Percentiles rank a stretch among this genome's conserved stretches.
These are phyloP conservation scores for Leishmania aethiopica DNA, from an alignment of 208 protist species.

Conservation along the genomic window DNA sequence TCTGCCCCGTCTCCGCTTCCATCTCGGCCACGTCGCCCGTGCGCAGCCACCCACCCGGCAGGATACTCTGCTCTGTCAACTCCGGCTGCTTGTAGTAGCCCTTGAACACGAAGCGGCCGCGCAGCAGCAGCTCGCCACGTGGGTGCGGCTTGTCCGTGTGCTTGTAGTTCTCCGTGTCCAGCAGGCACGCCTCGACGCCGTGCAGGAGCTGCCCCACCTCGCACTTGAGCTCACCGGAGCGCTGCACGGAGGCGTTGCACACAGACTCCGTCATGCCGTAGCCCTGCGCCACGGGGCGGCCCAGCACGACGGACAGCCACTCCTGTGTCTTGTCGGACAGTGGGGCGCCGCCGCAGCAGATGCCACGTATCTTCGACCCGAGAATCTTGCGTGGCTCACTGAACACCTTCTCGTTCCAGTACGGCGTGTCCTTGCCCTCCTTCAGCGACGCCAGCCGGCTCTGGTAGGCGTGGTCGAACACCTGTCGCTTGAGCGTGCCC, in stretches of 20 bases:
- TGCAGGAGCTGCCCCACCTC: constrained; percentile 74
- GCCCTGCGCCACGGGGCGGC: constrained; percentile 72
- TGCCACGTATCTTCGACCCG: constrained; percentile 63
- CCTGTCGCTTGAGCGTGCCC: constrained; percentile 58
- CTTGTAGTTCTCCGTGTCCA: constrained; percentile 89
- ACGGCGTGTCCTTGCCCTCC: constrained; percentile 79
- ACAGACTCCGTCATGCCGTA: constrained; percentile 93
- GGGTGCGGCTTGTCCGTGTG: constrained; percentile 81
- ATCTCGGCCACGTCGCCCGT: constrained; percentile 90
- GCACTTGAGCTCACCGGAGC: constrained; percentile 60
- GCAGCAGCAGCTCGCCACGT: constrained; percentile 86
- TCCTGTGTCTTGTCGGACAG: constrained; percentile 81
- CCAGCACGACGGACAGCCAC: constrained; percentile 82
- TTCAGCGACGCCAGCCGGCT: constrained; percentile 63
- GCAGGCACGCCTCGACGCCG: constrained; percentile 87
- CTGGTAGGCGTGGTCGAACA: constrained; percentile 81
- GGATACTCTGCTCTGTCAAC: constrained; percentile 71
- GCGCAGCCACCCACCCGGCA: constrained; percentile 81
- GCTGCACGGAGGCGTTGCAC: constrained; percentile 72
- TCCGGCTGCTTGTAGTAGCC: constrained; percentile 90
- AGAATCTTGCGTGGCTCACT: constrained; percentile 45
- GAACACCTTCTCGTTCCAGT: constrained; percentile 89
- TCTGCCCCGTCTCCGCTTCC: constrained; percentile 39
- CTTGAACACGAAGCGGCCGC: constrained; percentile 76
- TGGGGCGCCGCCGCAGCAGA: constrained; percentile 86